A percentile compares a stretch with the other conserved stretches of the same genome.
Evolutionary conservation across 169 alveolate species (phyloP).

Genomic region (Blepharisma undulans): DNA sequence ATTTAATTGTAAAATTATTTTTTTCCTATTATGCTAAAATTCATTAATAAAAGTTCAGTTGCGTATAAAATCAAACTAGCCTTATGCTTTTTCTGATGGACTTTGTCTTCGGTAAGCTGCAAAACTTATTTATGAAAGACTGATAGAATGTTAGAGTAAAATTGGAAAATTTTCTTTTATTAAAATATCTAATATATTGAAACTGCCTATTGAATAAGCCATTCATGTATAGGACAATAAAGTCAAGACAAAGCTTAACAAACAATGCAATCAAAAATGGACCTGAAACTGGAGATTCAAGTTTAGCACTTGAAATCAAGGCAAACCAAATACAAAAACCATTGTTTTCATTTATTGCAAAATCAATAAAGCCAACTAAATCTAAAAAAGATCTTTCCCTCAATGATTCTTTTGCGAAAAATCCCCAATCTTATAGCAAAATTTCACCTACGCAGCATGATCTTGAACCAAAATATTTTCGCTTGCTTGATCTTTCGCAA

Average conservation of each 20-base stretch:
- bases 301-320: not conserved
- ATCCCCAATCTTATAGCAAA: not conserved
- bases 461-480: not conserved
- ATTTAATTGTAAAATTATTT: no score
- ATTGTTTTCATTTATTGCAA: not conserved
- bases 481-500: not conserved
- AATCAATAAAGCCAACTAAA: not conserved
- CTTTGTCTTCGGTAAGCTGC: not conserved
- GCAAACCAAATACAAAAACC: not conserved
- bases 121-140: no score
- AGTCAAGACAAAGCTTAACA: not conserved
- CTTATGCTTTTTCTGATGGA: no score
- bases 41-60: no score
- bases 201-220: not conserved
- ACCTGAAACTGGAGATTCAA: not conserved
- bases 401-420: not conserved
- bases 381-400: not conserved
- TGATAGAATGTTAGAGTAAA: no score
- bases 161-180: not conserved
- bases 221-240: not conserved
- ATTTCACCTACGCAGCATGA: not conserved
- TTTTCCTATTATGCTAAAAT: no score
- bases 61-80: no score
- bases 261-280: not conserved
- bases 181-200: not conserved